Base-by-base conservation (phyloP, 2,329 filamentous ascomycete species). In the Ramichloridium luteum region DNA sequence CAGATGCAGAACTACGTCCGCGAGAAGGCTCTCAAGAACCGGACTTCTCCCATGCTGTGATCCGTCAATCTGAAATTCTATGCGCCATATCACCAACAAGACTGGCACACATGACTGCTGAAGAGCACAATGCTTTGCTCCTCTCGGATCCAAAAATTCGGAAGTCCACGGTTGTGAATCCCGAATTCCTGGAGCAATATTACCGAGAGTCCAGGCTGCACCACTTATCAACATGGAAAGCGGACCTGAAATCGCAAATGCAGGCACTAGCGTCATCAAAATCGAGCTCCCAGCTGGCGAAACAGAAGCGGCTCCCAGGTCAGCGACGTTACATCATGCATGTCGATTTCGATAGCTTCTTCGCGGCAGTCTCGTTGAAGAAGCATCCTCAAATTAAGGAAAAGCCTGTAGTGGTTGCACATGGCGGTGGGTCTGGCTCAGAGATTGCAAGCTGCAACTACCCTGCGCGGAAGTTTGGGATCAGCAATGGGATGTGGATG, bases 401-500 rank as follows among this genome's bases (percentile, higher is more conserved):
- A 30, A 88, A 85, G 49, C 90, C 92, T 0, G 75, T 80, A 2
- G 90, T 82, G 1, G 81, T 98, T 18, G 88, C 90, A 3, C 90
- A 98, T 50, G 80, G 88, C 4, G 71, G 70, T 27, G 88, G 88
- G 0, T 74, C 72, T 14, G 84, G 83, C 1, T 93, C 88, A 0
- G 90, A 98, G 52, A 96, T 98, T 48, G 90, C 90, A 13, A 94
- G 86, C 42, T 98, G 90, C 59, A 98, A 98, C 49, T 98, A 98
- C 52, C 76, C 80, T 13, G 90, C 92, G 5, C 74, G 90, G 22
- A 68, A 72, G 17, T 90, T 77, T 46, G 88, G 88, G 1, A 68
- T 98, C 33, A 93, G 86, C 52, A 98, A 98, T 46, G 92, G 92
- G 22, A 98, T 96, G 90, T 98, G 92, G 90, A 96, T 98, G 88